These are phyloP conservation scores for Cordyceps farinosa DNA, from an alignment of 2,329 filamentous ascomycete species.

Conservation along the genomic window DNA sequence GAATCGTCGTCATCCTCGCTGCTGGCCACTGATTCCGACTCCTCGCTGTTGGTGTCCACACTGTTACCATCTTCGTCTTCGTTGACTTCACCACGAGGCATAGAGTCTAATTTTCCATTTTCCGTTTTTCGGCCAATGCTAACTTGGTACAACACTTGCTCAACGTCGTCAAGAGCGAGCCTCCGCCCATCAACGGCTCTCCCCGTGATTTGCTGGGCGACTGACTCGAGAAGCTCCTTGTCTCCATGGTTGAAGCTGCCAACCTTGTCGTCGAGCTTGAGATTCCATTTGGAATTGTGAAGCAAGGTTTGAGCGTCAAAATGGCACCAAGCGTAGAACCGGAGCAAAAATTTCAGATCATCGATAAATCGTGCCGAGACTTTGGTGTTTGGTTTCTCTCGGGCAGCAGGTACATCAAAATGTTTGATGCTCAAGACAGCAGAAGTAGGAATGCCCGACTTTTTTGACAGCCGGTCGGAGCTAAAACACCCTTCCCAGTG, in stretches of 20 bases:
- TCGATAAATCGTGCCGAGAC: neutral
- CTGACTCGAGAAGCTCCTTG: neutral
- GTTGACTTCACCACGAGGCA: neutral
- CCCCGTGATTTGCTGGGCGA: neutral
- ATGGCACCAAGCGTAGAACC: neutral
- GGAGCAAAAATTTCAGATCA: neutral
- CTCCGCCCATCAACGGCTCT: neutral
- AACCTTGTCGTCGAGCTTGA: neutral
- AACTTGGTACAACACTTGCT: neutral
- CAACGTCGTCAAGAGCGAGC: neutral
- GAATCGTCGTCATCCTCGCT: neutral
- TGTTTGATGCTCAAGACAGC: neutral
- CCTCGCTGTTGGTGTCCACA: no score
- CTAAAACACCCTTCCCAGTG: neutral
- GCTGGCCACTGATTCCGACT: no score
- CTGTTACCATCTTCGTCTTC: neutral
- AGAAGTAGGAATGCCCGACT: neutral
- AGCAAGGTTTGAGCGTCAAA: neutral
- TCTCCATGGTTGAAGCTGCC: neutral
- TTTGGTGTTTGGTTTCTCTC: neutral
- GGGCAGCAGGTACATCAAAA: neutral
- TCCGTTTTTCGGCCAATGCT: neutral
- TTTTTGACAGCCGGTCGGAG: neutral
- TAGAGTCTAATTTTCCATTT: no score
- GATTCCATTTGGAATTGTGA: neutral